Evolutionary conservation across 108 stramenopile species (phyloP).

Genomic region (Cylindrotheca closterium): DNA sequence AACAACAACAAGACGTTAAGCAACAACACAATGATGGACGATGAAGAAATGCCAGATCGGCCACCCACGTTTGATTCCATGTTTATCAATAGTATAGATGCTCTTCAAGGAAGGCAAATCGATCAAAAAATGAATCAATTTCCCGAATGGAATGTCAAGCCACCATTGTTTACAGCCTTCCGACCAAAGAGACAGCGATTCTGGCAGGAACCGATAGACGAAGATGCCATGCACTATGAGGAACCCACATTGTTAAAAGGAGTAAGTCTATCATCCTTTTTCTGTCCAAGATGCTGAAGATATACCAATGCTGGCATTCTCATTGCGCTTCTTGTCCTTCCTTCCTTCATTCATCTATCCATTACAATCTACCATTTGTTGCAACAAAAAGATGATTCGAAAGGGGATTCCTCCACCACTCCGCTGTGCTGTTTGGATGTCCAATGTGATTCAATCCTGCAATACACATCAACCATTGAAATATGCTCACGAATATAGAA

Average conservation of each 20-base stretch:
- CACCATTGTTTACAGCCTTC: slow-evolving; percentile 27
- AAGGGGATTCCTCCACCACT: slow-evolving; percentile 71
- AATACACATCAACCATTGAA: slow-evolving; percentile 51
- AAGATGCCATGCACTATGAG: slow-evolving; percentile 20
- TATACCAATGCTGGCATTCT: no score
- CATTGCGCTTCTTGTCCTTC: background rate
- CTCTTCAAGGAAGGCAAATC: slow-evolving; percentile 29
- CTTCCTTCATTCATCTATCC: background rate
- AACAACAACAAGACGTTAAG: no score
- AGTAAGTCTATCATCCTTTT: slow-evolving; percentile 20
- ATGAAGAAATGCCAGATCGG: slow-evolving; percentile 7
- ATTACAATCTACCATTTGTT: slow-evolving; percentile 8
- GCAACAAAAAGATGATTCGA: slow-evolving; percentile 49
- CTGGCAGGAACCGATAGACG: slow-evolving; percentile 22
- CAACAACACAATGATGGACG: no score
- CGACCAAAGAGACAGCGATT: slow-evolving; percentile 16
- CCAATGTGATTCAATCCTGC: slow-evolving; percentile 58
- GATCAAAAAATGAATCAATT: slow-evolving; percentile 20
- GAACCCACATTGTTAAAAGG: slow-evolving; percentile 39
- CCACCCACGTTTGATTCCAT: slow-evolving; percentile 33
- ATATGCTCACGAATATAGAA: slow-evolving; percentile 64
- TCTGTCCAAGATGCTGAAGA: no score
- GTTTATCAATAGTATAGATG: slow-evolving; percentile 48
- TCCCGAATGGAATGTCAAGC: slow-evolving; percentile 51
- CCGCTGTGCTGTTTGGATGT: slow-evolving; percentile 86